A percentile compares a stretch with the other conserved stretches of the same genome.
Evolutionary conservation across 371 early-diverging fungal species (phyloP).

Genomic region (Rhizopus sp.): DNA sequence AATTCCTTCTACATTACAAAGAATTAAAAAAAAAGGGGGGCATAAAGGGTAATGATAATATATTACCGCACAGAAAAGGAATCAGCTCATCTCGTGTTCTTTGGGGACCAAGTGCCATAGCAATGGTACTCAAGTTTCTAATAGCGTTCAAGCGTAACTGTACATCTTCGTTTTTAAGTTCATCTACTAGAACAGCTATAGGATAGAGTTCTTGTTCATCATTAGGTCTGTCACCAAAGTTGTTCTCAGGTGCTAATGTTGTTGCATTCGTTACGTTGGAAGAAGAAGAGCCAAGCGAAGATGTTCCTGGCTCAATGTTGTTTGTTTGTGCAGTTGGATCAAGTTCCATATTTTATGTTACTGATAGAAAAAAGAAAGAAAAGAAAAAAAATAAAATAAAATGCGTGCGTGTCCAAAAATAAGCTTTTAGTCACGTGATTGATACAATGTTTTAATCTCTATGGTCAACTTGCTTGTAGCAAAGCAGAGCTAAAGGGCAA

Average conservation of each 20-base stretch:
- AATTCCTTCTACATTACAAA: slow-evolving; percentile 76
- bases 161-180: slow-evolving; percentile 96
- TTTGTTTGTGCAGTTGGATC: slow-evolving; percentile 3
- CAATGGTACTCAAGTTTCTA: slow-evolving; percentile 90
- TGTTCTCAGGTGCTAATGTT: slow-evolving; percentile 5
- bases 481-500: no score
- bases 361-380: neutral
- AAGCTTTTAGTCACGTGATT: slow-evolving; percentile 3
- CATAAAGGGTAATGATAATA: slow-evolving; percentile 2
- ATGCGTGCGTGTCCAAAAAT: neutral
- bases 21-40: neutral
- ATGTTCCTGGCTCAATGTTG: neutral
- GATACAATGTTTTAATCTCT: neutral
- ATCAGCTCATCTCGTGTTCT: slow-evolving; percentile 95
- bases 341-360: slow-evolving; percentile 7
- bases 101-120: slow-evolving; percentile 94
- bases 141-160: slow-evolving; percentile 93
- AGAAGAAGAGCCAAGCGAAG: neutral
- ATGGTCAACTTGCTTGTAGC: neutral
- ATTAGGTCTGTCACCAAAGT: slow-evolving; percentile 11
- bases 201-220: slow-evolving; percentile 73
- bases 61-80: slow-evolving; percentile 93
- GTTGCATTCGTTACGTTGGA: slow-evolving; percentile 1
- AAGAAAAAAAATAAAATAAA: neutral
- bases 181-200: slow-evolving; percentile 94